These are phyloP conservation scores for Candida dendrica DNA, from an alignment of 805 yeast species.

Conservation along the genomic window DNA sequence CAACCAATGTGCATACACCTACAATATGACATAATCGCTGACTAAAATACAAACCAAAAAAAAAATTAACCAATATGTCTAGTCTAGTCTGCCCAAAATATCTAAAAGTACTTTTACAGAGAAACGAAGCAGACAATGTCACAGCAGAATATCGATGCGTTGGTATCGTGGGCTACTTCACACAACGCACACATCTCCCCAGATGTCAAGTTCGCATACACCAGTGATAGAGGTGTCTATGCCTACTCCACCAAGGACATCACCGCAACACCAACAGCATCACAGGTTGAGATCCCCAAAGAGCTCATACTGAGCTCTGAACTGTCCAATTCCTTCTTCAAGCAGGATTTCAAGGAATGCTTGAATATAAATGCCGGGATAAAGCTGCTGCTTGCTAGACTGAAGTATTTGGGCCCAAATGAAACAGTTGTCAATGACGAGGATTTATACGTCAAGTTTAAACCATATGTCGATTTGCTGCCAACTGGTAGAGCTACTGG, in stretches of 20 bases:
- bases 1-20: too few species aligned
- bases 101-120: too few species aligned
- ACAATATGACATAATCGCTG: too few species aligned
- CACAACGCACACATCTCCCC: conserved; percentile 30
- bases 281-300: conserved; percentile 23
- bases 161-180: conserved; percentile 28
- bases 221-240: conserved; percentile 28
- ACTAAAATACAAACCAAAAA: background rate
- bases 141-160: background rate
- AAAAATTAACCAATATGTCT: too few species aligned
- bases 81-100: too few species aligned
- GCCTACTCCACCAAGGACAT: conserved; percentile 20
- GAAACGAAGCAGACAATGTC: background rate
- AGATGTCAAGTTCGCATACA: conserved; percentile 25
- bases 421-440: conserved; percentile 5
- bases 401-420: conserved; percentile 27
- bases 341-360: conserved; percentile 4
- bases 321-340: conserved; percentile 19
- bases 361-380: conserved; percentile 25
- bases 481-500: conserved; percentile 36
- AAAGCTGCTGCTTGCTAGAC: conserved; percentile 33
- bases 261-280: conserved; percentile 8
- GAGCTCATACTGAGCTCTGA: conserved; percentile 21
- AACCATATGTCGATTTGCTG: conserved; percentile 42
- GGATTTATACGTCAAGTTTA: conserved; percentile 23